Conservation (phyloP, 2,329 filamentous ascomycete species). For the Alternaria metachromatica region DNA sequence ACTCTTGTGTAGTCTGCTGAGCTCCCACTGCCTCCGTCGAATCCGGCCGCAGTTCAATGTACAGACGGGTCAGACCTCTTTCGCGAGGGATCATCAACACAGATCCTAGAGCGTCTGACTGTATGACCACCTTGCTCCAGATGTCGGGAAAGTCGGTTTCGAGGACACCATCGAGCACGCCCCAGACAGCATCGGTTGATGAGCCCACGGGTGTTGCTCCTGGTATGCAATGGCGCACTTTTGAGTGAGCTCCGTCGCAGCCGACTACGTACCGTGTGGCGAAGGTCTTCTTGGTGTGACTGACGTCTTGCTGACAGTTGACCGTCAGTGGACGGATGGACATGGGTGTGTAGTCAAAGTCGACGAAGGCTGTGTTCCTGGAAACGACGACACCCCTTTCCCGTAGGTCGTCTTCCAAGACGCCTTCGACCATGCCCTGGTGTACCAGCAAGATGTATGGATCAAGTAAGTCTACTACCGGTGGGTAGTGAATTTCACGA, state of each 20-base stretch:
- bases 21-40: conserved; percentile 40
- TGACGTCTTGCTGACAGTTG: conserved; percentile 48
- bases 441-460: conserved; percentile 66
- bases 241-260: conserved; percentile 75
- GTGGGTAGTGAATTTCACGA: conserved; percentile 71
- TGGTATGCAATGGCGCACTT: conserved; percentile 69
- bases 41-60: conserved; percentile 55
- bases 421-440: conserved; percentile 76
- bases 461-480: conserved; percentile 58
- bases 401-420: conserved; percentile 72
- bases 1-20: conserved; percentile 62
- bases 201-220: conserved; percentile 55
- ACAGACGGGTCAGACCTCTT: conserved; percentile 72
- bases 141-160: conserved; percentile 77
- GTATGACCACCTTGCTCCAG: conserved; percentile 75
- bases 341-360: conserved; percentile 53
- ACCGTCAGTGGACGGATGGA: conserved; percentile 51
- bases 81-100: conserved; percentile 78
- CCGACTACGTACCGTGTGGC: conserved; percentile 71
- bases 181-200: conserved; percentile 68
- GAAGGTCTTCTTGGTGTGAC: conserved; percentile 52
- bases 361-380: conserved; percentile 68
- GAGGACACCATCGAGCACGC: conserved; percentile 73
- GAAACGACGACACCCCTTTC: conserved; percentile 68
- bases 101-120: conserved; percentile 70